Conservation (phyloP, 1,284 basidiomycete genomes). For the Fomitopsis palustris region DNA sequence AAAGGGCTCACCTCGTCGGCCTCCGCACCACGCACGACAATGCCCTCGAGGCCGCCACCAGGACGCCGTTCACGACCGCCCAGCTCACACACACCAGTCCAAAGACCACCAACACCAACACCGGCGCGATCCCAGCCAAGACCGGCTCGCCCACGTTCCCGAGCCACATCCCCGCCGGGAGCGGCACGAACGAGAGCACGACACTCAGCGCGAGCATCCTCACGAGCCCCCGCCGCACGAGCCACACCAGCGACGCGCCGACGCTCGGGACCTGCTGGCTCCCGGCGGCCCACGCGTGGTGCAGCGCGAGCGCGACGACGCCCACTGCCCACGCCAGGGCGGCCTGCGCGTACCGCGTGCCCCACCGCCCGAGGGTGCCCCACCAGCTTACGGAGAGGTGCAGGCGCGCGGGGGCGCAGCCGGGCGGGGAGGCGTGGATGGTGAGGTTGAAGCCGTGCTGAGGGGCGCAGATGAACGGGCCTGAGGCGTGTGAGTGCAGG, state of each 20-base stretch:
- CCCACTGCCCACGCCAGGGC: slow-evolving; percentile 70
- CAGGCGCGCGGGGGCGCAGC: slow-evolving; percentile 46
- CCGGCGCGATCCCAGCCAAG: slow-evolving; percentile 49
- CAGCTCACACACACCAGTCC: slow-evolving; percentile 62
- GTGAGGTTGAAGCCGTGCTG: slow-evolving; percentile 46
- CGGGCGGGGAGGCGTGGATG: slow-evolving; percentile 55
- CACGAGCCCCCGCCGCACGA: slow-evolving; percentile 38
- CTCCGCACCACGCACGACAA: slow-evolving; percentile 3
- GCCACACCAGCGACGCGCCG: slow-evolving; percentile 35
- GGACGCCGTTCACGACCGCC: slow-evolving; percentile 29
- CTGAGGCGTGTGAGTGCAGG: slow-evolving; percentile 70
- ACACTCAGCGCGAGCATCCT: slow-evolving; percentile 41
- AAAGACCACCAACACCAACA: slow-evolving; percentile 50
- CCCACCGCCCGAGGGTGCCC: slow-evolving; percentile 65
- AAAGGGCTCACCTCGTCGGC: slow-evolving; percentile 37
- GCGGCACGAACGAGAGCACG: slow-evolving; percentile 50
- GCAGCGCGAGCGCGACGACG: slow-evolving; percentile 54
- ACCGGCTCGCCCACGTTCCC: slow-evolving; percentile 52
- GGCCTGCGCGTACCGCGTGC: slow-evolving; percentile 70
- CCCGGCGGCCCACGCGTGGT: slow-evolving; percentile 42
- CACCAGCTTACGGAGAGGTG: slow-evolving; percentile 60
- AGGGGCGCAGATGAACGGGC: slow-evolving; percentile 49
- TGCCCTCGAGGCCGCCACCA: slow-evolving; percentile 15
- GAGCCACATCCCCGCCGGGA: slow-evolving; percentile 50
- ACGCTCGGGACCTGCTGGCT: slow-evolving; percentile 18